Conservation (phyloP, 1,284 basidiomycete species). For the Rhizoctonia solani region DNA sequence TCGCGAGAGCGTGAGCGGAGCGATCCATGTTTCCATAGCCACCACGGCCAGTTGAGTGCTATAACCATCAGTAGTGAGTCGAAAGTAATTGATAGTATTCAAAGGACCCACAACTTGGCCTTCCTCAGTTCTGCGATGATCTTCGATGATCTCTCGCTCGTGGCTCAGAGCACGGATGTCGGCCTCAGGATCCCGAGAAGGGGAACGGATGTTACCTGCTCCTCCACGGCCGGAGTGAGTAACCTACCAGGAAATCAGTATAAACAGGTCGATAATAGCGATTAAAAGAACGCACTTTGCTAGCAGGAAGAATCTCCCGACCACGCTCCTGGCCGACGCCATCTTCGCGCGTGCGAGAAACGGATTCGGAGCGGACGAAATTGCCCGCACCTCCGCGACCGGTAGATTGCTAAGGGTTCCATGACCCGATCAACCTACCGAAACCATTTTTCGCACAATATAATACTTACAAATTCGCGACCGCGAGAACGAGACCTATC, state of each 20-base stretch:
- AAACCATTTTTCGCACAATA: slow-evolving; percentile 1
- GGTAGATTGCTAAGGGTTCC: slow-evolving; percentile 54
- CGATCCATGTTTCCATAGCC: slow-evolving; percentile 65
- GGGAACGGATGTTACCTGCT: slow-evolving; percentile 74
- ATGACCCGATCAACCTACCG: background rate
- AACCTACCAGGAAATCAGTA: slow-evolving; percentile 46
- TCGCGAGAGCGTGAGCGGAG: slow-evolving; percentile 40
- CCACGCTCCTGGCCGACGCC: slow-evolving; percentile 53
- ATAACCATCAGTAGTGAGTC: slow-evolving; percentile 39
- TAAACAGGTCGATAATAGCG: slow-evolving; percentile 22
- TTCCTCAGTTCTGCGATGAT: slow-evolving; percentile 38
- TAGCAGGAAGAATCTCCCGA: slow-evolving; percentile 44
- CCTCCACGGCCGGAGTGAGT: slow-evolving; percentile 75
- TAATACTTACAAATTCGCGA: slow-evolving; percentile 43
- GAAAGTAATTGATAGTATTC: slow-evolving; percentile 46
- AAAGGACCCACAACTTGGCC: slow-evolving; percentile 15
- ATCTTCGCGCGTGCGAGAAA: slow-evolving; percentile 50
- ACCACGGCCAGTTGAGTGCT: slow-evolving; percentile 64
- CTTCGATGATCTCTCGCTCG: slow-evolving; percentile 54
- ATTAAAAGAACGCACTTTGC: slow-evolving; percentile 35
- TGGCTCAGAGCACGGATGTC: slow-evolving; percentile 44
- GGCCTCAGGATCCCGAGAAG: slow-evolving; percentile 57
- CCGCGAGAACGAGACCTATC: slow-evolving; percentile 46
- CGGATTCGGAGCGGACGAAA: slow-evolving; percentile 55
- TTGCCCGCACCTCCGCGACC: slow-evolving; percentile 73